phyloP scores from a whole-genome alignment of 1,284 basidiomycete genomes.

The Ustilago vetiveriae region DNA sequence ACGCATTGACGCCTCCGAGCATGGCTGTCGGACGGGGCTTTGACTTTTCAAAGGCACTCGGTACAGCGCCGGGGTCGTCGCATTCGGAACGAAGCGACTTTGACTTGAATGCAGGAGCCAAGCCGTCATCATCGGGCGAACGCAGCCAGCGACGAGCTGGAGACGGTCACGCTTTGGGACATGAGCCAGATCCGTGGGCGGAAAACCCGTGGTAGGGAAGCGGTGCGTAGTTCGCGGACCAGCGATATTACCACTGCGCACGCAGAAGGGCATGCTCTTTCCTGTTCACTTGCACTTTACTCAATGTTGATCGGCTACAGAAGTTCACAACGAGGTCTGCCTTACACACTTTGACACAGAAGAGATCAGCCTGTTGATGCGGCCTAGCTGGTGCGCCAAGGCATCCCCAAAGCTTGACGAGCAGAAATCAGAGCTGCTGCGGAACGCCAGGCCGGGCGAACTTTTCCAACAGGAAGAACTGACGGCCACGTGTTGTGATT shows the following conservation, averaged over 20 bases:
- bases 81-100: constrained; percentile 17
- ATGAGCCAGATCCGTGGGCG: constrained; percentile 38
- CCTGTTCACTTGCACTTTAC: too few relatives aligned
- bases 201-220: constrained; percentile 40
- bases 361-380: not conserved
- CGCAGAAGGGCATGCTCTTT: too few relatives aligned
- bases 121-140: constrained; percentile 19
- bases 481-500: constrained; percentile 11
- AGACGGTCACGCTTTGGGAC: constrained; percentile 3
- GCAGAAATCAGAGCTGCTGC: constrained; percentile 17
- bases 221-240: too few relatives aligned
- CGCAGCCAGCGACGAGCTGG: constrained; percentile 19
- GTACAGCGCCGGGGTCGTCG: constrained; percentile 7
- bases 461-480: not conserved
- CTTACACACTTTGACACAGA: too few relatives aligned
- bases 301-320: too few relatives aligned
- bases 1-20: constrained; percentile 28
- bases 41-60: constrained; percentile 22
- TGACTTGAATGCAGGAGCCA: constrained; percentile 14
- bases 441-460: constrained; percentile 17
- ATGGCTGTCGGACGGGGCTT: constrained; percentile 29
- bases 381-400: too few relatives aligned
- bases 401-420: not conserved
- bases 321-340: too few relatives aligned
- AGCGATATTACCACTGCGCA: too few relatives aligned